Conservation (phyloP, 495 filamentous ascomycete genomes). For the Aeminium ludgeri region DNA sequence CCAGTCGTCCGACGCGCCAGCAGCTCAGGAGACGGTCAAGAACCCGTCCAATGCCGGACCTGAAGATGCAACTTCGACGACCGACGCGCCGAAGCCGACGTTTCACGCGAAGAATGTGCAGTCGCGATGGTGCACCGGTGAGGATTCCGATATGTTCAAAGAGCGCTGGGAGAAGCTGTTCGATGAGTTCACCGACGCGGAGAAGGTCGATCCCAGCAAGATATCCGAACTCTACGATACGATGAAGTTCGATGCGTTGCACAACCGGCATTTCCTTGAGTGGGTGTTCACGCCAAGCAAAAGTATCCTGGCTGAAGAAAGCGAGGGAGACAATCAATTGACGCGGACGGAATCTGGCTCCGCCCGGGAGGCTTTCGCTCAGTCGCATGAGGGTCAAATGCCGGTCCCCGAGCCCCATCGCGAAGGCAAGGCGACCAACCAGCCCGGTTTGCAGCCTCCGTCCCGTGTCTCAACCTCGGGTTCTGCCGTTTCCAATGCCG, state of each 20-base stretch:
- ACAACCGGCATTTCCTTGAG: constrained; percentile 93
- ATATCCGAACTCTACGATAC: constrained; percentile 96
- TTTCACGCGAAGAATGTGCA: constrained; percentile 56
- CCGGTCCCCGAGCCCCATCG: constrained; percentile 1
- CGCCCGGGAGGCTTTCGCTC: constrained; percentile 8
- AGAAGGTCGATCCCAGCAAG: constrained; percentile 96
- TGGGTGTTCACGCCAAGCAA: constrained; percentile 83
- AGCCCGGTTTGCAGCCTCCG: neutral
- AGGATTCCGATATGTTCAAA: constrained; percentile 85
- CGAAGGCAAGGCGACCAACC: neutral
- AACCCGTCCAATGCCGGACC: constrained; percentile 3
- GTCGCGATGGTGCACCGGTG: constrained; percentile 85
- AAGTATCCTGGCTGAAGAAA: constrained; percentile 47
- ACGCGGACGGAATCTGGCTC: constrained; percentile 4
- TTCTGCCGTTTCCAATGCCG: neutral
- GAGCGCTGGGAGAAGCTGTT: constrained; percentile 99
- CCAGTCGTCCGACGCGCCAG: constrained; percentile 7
- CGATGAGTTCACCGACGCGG: constrained; percentile 83
- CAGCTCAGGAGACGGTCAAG: constrained; percentile 7
- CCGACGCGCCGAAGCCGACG: constrained; percentile 31
- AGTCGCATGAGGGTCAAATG: constrained; percentile 3
- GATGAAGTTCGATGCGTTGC: constrained; percentile 97
- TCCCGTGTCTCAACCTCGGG: constrained; percentile 1
- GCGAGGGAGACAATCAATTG: constrained; percentile 1
- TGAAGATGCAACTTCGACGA: no score